Evolutionary conservation across 441 rosid genomes (phyloP).

Genomic region (Metrosideros polymorpha): DNA sequence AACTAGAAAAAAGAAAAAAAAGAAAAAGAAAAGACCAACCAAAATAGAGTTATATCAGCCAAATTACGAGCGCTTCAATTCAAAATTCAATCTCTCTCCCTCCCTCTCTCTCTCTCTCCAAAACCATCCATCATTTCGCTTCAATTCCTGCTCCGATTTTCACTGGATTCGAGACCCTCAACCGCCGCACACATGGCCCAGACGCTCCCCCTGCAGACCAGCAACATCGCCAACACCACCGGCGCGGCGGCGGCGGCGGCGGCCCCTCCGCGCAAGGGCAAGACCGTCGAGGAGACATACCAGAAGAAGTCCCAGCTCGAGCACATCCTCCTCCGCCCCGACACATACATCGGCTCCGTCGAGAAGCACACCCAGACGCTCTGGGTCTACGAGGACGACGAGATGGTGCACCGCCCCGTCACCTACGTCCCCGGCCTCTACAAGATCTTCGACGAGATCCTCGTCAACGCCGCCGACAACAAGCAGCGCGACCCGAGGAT

Average conservation of each 20-base stretch:
- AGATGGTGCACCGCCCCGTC: slow-evolving; percentile 60
- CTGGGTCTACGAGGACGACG: slow-evolving; percentile 74
- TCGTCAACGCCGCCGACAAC: slow-evolving; percentile 90
- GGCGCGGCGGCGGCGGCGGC: background rate
- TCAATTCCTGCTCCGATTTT: too few relatives aligned
- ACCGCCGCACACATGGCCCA: slow-evolving; percentile 22
- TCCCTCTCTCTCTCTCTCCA: background rate
- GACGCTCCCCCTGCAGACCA: slow-evolving; percentile 49
- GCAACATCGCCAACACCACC: slow-evolving; percentile 50
- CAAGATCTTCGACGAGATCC: slow-evolving; percentile 94
- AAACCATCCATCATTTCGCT: too few relatives aligned
- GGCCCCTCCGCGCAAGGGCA: slow-evolving; percentile 3
- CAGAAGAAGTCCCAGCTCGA: slow-evolving; percentile 96
- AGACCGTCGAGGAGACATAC: slow-evolving; percentile 83
- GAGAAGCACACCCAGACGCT: slow-evolving; percentile 82
- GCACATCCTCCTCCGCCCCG: slow-evolving; percentile 96
- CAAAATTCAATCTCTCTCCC: background rate
- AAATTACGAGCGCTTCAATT: background rate
- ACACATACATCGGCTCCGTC: slow-evolving; percentile 90
- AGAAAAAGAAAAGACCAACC: background rate
- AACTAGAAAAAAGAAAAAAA: too few relatives aligned
- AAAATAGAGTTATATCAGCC: background rate
- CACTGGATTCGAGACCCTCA: too few relatives aligned
- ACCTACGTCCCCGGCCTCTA: slow-evolving; percentile 91
- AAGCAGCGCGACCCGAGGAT: slow-evolving; percentile 84